Evolutionary conservation across 495 filamentous ascomycete genomes (phyloP).

Genomic region (Lasiosphaeria miniovina): DNA sequence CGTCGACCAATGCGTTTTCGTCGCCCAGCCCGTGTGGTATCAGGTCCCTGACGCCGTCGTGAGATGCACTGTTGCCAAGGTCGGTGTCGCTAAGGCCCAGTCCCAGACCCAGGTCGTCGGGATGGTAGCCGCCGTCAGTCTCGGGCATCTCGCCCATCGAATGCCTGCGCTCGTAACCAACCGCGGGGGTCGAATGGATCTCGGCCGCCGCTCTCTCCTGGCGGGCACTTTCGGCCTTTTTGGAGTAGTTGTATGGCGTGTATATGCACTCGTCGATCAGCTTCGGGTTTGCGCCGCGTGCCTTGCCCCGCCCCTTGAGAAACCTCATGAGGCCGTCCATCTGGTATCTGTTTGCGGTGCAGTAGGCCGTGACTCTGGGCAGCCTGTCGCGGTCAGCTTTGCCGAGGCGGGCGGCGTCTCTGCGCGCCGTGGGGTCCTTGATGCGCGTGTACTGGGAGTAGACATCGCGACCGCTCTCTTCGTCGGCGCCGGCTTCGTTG

Average conservation of each 20-base stretch:
- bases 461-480: conserved; percentile 90
- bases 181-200: conserved; percentile 25
- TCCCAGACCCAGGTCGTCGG: conserved; percentile 30
- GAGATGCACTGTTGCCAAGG: conserved; percentile 21
- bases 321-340: conserved; percentile 85
- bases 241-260: conserved; percentile 76
- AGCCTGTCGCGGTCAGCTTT: conserved; percentile 87
- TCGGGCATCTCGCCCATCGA: conserved; percentile 18
- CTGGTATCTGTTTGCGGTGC: conserved; percentile 85
- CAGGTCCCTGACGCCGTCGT: conserved; percentile 3
- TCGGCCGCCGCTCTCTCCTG: conserved; percentile 27
- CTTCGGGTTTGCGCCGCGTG: conserved; percentile 78
- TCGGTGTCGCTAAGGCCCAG: conserved; percentile 14
- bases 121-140: conserved; percentile 11
- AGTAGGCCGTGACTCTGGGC: conserved; percentile 92
- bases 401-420: conserved; percentile 88
- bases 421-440: conserved; percentile 89
- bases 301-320: conserved; percentile 74
- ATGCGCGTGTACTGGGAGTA: conserved; percentile 92
- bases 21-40: conserved; percentile 27
- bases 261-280: conserved; percentile 96
- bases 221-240: conserved; percentile 29
- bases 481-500: conserved; percentile 69
- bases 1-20: conserved; percentile 25
- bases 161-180: too few relatives aligned